Evolutionary conservation across 495 filamentous ascomycete species (phyloP), one percentile per base, ranked within the genome.

Genomic region (Neurospora sp.): DNA sequence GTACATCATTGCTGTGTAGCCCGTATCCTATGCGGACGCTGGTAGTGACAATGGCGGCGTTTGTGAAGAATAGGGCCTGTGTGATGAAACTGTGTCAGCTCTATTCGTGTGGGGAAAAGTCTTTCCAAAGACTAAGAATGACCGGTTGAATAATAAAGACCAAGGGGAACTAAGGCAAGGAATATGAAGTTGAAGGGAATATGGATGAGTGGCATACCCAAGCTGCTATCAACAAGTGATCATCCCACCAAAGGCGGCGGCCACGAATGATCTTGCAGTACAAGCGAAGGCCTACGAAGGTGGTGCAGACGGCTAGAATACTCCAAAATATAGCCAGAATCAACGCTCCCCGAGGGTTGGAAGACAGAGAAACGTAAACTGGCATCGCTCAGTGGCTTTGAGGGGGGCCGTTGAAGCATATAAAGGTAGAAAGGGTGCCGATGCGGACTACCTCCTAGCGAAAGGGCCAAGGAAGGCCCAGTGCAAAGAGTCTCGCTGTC

Each of bases 181-280:
- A 71, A 37, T 10, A 37, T 9, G 44, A 35, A 65, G 48, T 59
- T 22, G 48, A 27, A 59, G 20, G 20, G 7, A 14, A 59, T 59
- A 59, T 59, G 9, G 48, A 59, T 12, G 22, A 59, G 48, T 59
- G 48, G 41, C 70, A 68, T 74, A 79, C 75, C 79, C 78, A 82
- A 8, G 78, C 39, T 16, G 72, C 73, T 14, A 81, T 81, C 35
- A 81, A 73, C 45, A 81, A 40, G 53, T 79, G 74, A 61, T 82
- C 79, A 35, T 82, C 79, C 77, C 79, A 79, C 78, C 79, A 80
- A 39, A 81, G 72, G 10, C 18, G 3, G 20, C 75, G 73, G 65
- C 72, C 70, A 69, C 79, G 75, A 7, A 61, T 10, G 35, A 74
- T 53, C 65, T 82, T 81, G 78, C 76, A 81, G 68, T 76, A 82